phyloP scores from a whole-genome alignment of 768 basidiomycete species.

The Serendipita sp. region DNA sequence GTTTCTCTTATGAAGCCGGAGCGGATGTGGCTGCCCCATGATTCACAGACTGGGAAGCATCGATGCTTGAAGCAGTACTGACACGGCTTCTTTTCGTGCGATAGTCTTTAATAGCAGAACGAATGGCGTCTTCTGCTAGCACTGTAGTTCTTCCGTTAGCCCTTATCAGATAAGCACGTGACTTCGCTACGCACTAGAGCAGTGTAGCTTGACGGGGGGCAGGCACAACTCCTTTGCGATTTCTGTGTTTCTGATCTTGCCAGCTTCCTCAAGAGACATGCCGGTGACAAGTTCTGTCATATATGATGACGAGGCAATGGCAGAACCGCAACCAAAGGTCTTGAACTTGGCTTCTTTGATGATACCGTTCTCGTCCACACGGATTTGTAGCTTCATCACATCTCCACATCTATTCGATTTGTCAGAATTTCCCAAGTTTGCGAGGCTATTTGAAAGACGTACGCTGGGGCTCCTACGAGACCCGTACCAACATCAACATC shows the following conservation, averaged over 20 bases:
- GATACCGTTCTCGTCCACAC: conserved; percentile 85
- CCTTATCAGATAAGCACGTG: conserved; percentile 7
- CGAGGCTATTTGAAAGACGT: conserved; percentile 22
- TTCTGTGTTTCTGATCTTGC: conserved; percentile 96
- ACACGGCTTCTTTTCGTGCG: conserved; percentile 57
- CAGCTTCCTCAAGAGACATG: conserved; percentile 82
- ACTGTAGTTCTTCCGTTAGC: conserved; percentile 28
- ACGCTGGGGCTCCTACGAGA: conserved; percentile 95
- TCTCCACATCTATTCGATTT: conserved; percentile 61
- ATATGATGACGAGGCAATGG: conserved; percentile 94
- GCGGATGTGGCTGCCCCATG: conserved; percentile 28
- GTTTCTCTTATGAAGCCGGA: background rate
- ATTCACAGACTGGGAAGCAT: conserved; percentile 46
- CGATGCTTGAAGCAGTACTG: conserved; percentile 39
- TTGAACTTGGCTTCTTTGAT: conserved; percentile 99
- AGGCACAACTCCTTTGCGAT: conserved; percentile 94
- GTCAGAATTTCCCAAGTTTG: background rate
- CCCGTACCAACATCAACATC: conserved; percentile 92
- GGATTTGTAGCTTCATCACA: conserved; percentile 99
- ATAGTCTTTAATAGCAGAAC: conserved; percentile 95
- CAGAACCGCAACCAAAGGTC: conserved; percentile 97
- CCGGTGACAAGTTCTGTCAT: conserved; percentile 99
- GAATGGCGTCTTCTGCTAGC: conserved; percentile 97
- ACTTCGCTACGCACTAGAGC: conserved; percentile 51
- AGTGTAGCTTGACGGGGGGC: conserved; percentile 92